Evolutionary conservation across 768 basidiomycete genomes (phyloP), one percentile per base, ranked within the genome.

Genomic region (Clitopilus passeckerianus): DNA sequence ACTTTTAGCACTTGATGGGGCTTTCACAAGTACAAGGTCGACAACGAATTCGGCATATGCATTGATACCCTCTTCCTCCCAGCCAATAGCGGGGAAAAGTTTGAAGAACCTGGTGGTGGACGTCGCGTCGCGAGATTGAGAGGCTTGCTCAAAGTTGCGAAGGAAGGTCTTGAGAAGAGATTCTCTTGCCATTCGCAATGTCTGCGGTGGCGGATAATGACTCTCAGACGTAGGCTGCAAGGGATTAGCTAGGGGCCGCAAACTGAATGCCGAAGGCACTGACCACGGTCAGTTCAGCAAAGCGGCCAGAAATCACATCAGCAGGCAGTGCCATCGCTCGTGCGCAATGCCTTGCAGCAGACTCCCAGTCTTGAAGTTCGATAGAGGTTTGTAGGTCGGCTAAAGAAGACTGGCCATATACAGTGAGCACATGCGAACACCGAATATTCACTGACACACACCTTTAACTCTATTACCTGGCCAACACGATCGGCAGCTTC

Each of bases 401-500:
- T 23, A 80, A 66, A 14, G 76, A 80, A 9, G 75, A 72, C 78
- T 80, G 12, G n/a, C 22, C 9, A 20, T 18, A 50, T 20, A 22
- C 12, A 41, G 10, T 18, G n/a, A 18, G 37, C 2, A 50, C 5
- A 50, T 50, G 37, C n/a, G 37, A 24, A n/a, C 54, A 44, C 54
- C 50, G 60, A 61, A 57, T 8, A 53, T 63, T 54, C 61, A 59
- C 57, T 69, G 27, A 30, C 27, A 30, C 67, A 57, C 61, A 92
- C 95, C 83, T 97, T 98, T 64, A 99, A 84, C 61, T 98, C 97
- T 77, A 97, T 90, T 41, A 98, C 93, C 68, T 94, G 92, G 5
- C 86, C 87, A 9, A 98, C 92, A 55, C 92, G 84, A 60, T 98
- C 97, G n/a, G 84, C 86, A 14, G 95, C 92, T 70, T 93, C 91